Evolutionary conservation across 768 basidiomycete genomes (phyloP), one percentile per base, ranked within the genome.

Genomic region (Infundibulicybe gibba): DNA sequence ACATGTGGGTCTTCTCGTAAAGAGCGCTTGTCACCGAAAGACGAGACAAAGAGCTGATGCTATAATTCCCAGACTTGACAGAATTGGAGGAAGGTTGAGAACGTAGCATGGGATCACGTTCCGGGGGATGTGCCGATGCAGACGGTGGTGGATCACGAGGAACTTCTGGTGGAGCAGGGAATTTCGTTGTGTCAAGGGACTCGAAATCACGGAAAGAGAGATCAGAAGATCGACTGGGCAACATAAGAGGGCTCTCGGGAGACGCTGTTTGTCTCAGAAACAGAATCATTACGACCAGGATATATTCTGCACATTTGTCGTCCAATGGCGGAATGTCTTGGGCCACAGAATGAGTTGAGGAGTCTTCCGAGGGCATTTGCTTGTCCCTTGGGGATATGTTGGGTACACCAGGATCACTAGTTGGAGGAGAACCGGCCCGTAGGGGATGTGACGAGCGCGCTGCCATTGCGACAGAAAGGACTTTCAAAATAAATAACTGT

Each of bases 401-500:
- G n/a, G 74, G 67, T 1, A 75, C 60, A 32, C 71, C 75, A 20
- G 67, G 63, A 5, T 58, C 60, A 6, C 71, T 62, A 31, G 59
- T 53, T 15, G 66, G 59, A 32, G 55, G 56, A 15, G 77, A 77
- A 25, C 59, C 61, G 6, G 75, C 62, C 12, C 72, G 66, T 5
- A 71, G 60, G 42, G 70, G 67, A n/a, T 69, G 64, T 32, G 68
- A 73, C 87, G 87, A 92, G 30, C 88, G 81, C 13, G 87, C 83
- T 4, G 87, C 80, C 76, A 94, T 81, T 40, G 84, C 80, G 38
- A 86, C 72, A 0, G 85, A 76, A 11, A 95, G 65, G 17, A 94
- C 82, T 65, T 94, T 91, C 56, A 94, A 74, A 33, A 94, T 67
- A 55, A 90, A 90, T 2, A 94, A 72, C 61, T 94, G 89, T 0